phyloP scores from a whole-genome alignment of 768 basidiomycete species.

The Holtermanniella nyarrowii region DNA sequence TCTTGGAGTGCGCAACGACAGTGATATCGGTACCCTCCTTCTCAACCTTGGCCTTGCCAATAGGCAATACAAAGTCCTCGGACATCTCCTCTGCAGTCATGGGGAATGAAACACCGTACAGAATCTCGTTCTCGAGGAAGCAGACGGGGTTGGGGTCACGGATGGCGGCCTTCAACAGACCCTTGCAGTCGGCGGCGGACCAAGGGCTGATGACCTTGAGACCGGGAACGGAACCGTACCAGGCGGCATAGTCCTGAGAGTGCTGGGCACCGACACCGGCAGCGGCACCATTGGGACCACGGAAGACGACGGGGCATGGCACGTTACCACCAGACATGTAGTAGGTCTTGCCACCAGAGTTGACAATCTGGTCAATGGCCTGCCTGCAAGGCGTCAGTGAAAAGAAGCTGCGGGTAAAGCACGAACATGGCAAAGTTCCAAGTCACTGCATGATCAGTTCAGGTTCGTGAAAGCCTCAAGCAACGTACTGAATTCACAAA shows the following conservation, averaged over 20 bases:
- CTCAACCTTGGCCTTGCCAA: conserved; percentile 96
- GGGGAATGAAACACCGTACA: conserved; percentile 95
- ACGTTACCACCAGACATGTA: conserved; percentile 99
- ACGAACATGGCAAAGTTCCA: conserved; percentile 99
- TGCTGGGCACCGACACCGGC: conserved; percentile 94
- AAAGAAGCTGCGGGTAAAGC: conserved; percentile 14
- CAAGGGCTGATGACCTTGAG: conserved; percentile 96
- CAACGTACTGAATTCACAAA: conserved; percentile 78
- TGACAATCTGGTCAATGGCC: conserved; percentile 99
- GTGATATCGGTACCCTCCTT: conserved; percentile 86
- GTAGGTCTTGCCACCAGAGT: conserved; percentile 99
- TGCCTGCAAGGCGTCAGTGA: conserved; percentile 27
- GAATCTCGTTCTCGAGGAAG: conserved; percentile 98
- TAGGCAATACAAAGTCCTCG: conserved; percentile 86
- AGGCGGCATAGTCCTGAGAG: conserved; percentile 92
- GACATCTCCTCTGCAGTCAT: conserved; percentile 92
- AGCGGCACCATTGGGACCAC: conserved; percentile 97
- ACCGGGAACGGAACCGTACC: conserved; percentile 69
- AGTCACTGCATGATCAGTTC: conserved; percentile 51
- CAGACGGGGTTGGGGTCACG: conserved; percentile 97
- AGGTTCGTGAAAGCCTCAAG: neutral
- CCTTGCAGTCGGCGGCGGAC: conserved; percentile 98
- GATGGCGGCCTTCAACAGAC: conserved; percentile 92
- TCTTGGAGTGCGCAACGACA: conserved; percentile 94
- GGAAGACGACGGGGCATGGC: conserved; percentile 96